Conservation (phyloP, 2,329 filamentous ascomycete genomes). For the Tolypocladium cylindrosporum region DNA sequence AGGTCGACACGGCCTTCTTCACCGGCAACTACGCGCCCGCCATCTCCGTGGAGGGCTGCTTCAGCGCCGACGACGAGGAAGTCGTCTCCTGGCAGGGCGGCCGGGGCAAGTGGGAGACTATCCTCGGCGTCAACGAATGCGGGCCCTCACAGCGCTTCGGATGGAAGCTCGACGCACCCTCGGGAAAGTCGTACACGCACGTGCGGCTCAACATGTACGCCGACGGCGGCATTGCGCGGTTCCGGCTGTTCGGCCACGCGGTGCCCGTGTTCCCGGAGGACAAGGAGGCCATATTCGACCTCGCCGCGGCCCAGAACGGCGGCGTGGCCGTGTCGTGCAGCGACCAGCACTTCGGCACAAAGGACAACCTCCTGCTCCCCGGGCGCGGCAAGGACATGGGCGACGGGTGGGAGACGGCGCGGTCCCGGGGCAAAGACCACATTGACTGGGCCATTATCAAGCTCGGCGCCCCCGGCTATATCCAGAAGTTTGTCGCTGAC, state of each 20-base stretch:
- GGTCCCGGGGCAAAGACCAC: constrained; percentile 61
- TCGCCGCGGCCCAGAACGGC: constrained; percentile 70
- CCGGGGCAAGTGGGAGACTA: constrained; percentile 59
- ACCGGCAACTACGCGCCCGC: constrained; percentile 73
- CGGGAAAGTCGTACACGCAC: constrained; percentile 64
- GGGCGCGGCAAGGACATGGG: constrained; percentile 77
- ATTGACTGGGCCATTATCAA: constrained; percentile 74
- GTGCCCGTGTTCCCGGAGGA: constrained; percentile 66
- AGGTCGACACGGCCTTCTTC: constrained; percentile 76
- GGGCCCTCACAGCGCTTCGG: constrained; percentile 64
- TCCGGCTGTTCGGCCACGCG: constrained; percentile 66
- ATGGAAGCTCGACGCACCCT: constrained; percentile 54
- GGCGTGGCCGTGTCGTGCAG: constrained; percentile 66
- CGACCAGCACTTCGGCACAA: constrained; percentile 77
- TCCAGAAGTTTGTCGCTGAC: constrained; percentile 62
- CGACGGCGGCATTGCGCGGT: constrained; percentile 73
- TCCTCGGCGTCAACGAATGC: constrained; percentile 60
- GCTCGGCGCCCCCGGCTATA: constrained; percentile 55
- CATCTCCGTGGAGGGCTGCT: constrained; percentile 68
- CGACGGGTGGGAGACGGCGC: constrained; percentile 78
- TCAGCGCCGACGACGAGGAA: constrained; percentile 53
- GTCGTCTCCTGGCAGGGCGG: constrained; percentile 51
- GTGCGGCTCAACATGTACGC: constrained; percentile 78
- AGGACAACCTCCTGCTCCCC: constrained; percentile 70
- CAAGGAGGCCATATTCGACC: constrained; percentile 56